These are phyloP conservation scores for Lepiota brunneoincarnata DNA, from an alignment of 768 basidiomycete species.

Conservation along the genomic window DNA sequence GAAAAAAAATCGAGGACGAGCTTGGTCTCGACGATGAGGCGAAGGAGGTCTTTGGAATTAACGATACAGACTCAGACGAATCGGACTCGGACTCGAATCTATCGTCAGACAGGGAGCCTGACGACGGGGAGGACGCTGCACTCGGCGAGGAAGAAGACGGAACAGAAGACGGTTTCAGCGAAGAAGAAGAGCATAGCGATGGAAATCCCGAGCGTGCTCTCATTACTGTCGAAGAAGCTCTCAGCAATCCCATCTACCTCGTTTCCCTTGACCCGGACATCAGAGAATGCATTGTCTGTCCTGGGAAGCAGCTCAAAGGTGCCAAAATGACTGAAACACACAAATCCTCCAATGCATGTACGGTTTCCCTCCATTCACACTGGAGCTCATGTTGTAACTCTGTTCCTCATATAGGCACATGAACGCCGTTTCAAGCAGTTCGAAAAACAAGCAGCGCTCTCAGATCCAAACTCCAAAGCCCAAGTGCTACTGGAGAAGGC, in stretches of 20 bases:
- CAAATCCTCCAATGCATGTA: conserved; percentile 60
- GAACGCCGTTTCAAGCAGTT: conserved; percentile 56
- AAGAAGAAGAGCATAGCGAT: conserved; percentile 18
- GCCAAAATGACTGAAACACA: conserved; percentile 55
- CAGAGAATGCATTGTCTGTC: conserved; percentile 66
- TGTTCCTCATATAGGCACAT: conserved; percentile 49
- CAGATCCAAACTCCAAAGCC: conserved; percentile 44
- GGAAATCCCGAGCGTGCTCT: conserved; percentile 35
- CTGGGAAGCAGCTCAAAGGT: conserved; percentile 69
- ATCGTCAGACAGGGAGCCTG: conserved; percentile 20
- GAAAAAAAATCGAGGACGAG: conserved; percentile 60
- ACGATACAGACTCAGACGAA: conserved; percentile 78
- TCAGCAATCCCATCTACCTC: conserved; percentile 62
- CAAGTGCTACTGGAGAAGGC: conserved; percentile 37
- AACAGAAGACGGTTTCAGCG: conserved; percentile 8
- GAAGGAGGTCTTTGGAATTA: conserved; percentile 61
- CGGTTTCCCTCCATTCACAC: conserved; percentile 21
- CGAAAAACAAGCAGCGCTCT: conserved; percentile 33
- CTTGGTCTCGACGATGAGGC: conserved; percentile 62
- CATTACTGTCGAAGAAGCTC: conserved; percentile 56
- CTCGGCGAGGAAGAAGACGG: conserved; percentile 21
- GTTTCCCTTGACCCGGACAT: conserved; percentile 53
- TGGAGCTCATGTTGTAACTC: conserved; percentile 7
- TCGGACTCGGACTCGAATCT: conserved; percentile 40
- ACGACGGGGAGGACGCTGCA: conserved; percentile 5